Base-by-base conservation (phyloP, 352 stramenopile genomes). In the Blastocystis sp. region DNA sequence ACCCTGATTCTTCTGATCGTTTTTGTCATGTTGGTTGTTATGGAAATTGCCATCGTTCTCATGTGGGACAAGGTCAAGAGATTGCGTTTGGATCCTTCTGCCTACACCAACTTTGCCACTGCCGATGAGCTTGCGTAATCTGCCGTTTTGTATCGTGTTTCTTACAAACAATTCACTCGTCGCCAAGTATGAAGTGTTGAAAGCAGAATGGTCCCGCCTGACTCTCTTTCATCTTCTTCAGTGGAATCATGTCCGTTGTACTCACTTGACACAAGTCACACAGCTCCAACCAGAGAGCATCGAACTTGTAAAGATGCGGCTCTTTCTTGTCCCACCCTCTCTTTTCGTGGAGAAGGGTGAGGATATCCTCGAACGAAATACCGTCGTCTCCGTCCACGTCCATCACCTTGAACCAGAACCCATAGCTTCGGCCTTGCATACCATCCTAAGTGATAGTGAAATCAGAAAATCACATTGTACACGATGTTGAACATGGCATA, bases 61-160 rank as follows among this genome's bases (percentile, higher is more conserved):
- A 78, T 78, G 67, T 78, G 67, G 67, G 27, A 61, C n/a, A 78
- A 78, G 42, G 67, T 78, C 14, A 78, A 78, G 67, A 78, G 67
- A 59, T 42, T 78, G 48, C 67, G 67, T 57, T 27, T 78, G 3
- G 67, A 78, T 78, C 67, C 67, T 32, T 78, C 67, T 78, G 67
- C 67, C 32, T 78, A 78, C 49, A 51, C 67, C 67, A 78, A 78
- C 67, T 78, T 78, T 59, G 51, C 67, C 32, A 32, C 67, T 78
- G 67, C 67, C 36, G 67, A 78, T 42, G 67, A 78, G 32, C 67
- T 78, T 78, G 67, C 67, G 16, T 78, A 61, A 61, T 1, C 59
- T 48, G 38, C 29, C 38, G 29, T 38, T 40, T 71, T 48, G 59
- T 48, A 56, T 16, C 21, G 3, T 38, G 14, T 51, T 75, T 49